phyloP scores from a whole-genome alignment of 768 basidiomycete genomes.

The Serendipita sp. region DNA sequence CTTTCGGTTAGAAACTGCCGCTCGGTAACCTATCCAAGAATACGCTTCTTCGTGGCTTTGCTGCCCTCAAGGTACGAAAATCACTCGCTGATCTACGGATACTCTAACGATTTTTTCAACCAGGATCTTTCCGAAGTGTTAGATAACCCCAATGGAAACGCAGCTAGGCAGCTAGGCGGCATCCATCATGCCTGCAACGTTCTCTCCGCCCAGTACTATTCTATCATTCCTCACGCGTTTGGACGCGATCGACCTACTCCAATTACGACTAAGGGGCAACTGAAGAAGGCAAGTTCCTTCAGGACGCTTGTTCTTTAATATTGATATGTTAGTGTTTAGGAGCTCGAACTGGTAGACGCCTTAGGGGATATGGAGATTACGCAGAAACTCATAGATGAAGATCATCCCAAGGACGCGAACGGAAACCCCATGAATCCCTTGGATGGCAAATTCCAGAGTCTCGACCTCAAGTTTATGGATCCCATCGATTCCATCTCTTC shows the following conservation, averaged over 20 bases:
- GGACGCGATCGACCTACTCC: slow-evolving; percentile 32
- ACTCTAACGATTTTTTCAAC: background rate
- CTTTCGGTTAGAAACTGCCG: slow-evolving; percentile 33
- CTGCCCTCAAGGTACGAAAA: slow-evolving; percentile 34
- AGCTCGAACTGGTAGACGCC: slow-evolving; percentile 48
- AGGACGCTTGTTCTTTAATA: background rate
- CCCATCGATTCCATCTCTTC: slow-evolving; percentile 26
- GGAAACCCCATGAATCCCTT: slow-evolving; percentile 40
- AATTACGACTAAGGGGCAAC: slow-evolving; percentile 24
- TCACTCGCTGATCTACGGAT: slow-evolving; percentile 6
- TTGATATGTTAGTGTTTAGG: slow-evolving; percentile 19
- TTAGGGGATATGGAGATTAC: slow-evolving; percentile 55
- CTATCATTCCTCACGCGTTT: slow-evolving; percentile 49
- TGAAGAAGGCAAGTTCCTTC: slow-evolving; percentile 27
- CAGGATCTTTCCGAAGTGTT: slow-evolving; percentile 40
- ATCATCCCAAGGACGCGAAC: slow-evolving; percentile 24
- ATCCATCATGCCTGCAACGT: slow-evolving; percentile 28
- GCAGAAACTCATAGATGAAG: slow-evolving; percentile 34
- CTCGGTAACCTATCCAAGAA: slow-evolving; percentile 47
- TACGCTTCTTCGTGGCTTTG: slow-evolving; percentile 43
- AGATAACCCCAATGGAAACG: slow-evolving; percentile 27
- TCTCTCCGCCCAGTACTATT: slow-evolving; percentile 40
- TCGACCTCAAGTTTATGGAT: slow-evolving; percentile 36
- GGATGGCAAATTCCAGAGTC: slow-evolving; percentile 38
- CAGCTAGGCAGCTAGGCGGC: slow-evolving; percentile 25